Percentiles rank a stretch among this genome's conserved stretches.
These are phyloP conservation scores for Cystofilobasidium macerans DNA, from an alignment of 768 basidiomycete genomes.

Conservation along the genomic window DNA sequence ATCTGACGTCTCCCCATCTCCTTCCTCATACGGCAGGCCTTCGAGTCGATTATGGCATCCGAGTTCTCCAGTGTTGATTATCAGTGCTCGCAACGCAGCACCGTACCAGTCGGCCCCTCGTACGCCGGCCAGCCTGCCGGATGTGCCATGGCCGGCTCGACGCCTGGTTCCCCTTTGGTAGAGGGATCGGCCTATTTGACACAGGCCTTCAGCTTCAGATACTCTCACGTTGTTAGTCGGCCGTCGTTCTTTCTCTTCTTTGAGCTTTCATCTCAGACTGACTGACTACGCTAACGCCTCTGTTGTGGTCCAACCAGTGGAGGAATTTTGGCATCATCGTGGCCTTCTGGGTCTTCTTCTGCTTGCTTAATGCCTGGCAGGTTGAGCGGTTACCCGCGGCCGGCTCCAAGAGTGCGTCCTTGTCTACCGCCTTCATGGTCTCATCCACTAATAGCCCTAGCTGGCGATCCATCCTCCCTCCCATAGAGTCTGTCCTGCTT, in stretches of 20 bases:
- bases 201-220: constrained; percentile 30
- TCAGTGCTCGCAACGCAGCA: constrained; percentile 29
- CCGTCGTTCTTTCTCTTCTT: constrained; percentile 26
- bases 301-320: no score
- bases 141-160: not conserved
- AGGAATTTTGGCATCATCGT: no score
- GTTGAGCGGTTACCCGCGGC: constrained; percentile 27
- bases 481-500: constrained; percentile 36
- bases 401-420: constrained; percentile 10
- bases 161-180: constrained; percentile 27
- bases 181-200: constrained; percentile 30
- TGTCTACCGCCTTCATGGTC: not conserved
- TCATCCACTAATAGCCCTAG: no score
- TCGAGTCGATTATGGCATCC: no score
- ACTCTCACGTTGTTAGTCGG: constrained; percentile 29
- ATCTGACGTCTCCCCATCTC: no score
- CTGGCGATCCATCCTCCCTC: constrained; percentile 8
- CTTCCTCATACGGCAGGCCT: no score
- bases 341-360: constrained; percentile 33
- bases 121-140: constrained; percentile 29
- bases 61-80: constrained; percentile 62
- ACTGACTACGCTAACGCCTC: no score
- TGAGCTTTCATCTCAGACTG: no score
- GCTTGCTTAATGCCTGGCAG: constrained; percentile 34
- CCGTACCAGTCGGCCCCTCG: constrained; percentile 33